Conservation (phyloP, 805 yeast species). For the Teunomyces atbi region DNA sequence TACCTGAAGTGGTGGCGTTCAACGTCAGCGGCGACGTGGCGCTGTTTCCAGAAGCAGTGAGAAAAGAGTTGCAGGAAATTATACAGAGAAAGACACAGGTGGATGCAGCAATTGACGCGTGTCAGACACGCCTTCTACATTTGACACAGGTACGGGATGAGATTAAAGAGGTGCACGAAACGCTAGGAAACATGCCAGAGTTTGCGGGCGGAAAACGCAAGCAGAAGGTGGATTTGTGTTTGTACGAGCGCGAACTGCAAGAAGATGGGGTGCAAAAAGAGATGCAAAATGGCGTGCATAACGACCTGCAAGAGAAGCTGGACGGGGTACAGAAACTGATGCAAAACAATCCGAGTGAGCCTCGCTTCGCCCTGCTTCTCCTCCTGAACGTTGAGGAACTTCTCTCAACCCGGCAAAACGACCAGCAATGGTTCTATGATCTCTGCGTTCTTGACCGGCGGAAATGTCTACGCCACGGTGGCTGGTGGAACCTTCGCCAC, state of each 20-base stretch:
- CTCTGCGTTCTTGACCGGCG: slow-evolving; percentile 53
- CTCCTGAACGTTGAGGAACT: neutral
- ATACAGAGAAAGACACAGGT: slow-evolving; percentile 15
- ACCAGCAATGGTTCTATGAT: no score
- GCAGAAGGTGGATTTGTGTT: slow-evolving; percentile 49
- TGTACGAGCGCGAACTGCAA: slow-evolving; percentile 35
- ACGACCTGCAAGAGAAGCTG: no score
- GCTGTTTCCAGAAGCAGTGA: slow-evolving; percentile 18
- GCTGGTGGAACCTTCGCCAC: slow-evolving; percentile 43
- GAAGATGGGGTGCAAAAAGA: no score
- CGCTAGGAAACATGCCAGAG: neutral
- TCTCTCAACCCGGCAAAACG: no score
- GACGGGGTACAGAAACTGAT: no score
- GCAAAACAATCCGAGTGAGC: no score
- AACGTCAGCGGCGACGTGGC: slow-evolving; percentile 13
- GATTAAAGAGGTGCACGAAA: slow-evolving; percentile 38
- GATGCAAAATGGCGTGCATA: no score
- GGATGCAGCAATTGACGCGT: slow-evolving; percentile 10
- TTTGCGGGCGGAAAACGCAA: slow-evolving; percentile 13
- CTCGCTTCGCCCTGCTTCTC: neutral
- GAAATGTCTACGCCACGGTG: slow-evolving; percentile 55
- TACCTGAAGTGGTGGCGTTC: slow-evolving; percentile 29
- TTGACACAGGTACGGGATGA: slow-evolving; percentile 20
- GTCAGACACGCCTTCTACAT: neutral
- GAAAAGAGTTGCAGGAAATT: slow-evolving; percentile 17